These are phyloP conservation scores for Hypoxylon sp. DNA, from an alignment of 2,329 filamentous ascomycete genomes.

Conservation along the genomic window DNA sequence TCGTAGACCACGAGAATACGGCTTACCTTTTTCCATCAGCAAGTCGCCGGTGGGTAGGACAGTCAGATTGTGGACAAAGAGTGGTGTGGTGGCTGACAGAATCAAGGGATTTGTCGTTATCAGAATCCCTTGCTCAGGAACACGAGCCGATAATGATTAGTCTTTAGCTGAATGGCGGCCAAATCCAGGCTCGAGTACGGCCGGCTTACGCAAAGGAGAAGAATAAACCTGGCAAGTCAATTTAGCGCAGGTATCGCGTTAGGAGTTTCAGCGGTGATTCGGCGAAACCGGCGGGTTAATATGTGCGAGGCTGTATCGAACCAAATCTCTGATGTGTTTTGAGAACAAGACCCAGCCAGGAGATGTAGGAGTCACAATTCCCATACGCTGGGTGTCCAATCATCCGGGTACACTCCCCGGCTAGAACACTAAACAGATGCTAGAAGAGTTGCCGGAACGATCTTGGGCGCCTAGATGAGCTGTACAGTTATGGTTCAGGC, in stretches of 20 bases:
- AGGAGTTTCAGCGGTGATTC: constrained; percentile 42
- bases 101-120: constrained; percentile 37
- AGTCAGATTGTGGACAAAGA: constrained; percentile 35
- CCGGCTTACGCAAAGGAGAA: constrained; percentile 44
- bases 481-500: constrained; percentile 22
- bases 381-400: constrained; percentile 40
- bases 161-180: constrained; percentile 30
- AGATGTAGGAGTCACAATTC: constrained; percentile 33
- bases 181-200: constrained; percentile 36
- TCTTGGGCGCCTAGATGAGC: constrained; percentile 27
- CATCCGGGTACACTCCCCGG: constrained; percentile 45
- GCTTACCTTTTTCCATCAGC: constrained; percentile 36
- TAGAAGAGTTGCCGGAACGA: constrained; percentile 24
- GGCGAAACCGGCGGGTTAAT: constrained; percentile 47
- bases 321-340: constrained; percentile 35
- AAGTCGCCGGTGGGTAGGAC: constrained; percentile 39
- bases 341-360: constrained; percentile 34
- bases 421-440: constrained; percentile 31
- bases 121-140: constrained; percentile 43
- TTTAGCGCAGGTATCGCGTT: constrained; percentile 38
- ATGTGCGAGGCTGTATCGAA: constrained; percentile 46
- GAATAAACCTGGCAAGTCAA: constrained; percentile 42
- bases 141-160: constrained; percentile 45
- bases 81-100: constrained; percentile 41
- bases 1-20: constrained; percentile 23